These are phyloP conservation scores for Claviceps spartinae DNA, from an alignment of 2,329 filamentous ascomycete genomes.

Conservation along the genomic window DNA sequence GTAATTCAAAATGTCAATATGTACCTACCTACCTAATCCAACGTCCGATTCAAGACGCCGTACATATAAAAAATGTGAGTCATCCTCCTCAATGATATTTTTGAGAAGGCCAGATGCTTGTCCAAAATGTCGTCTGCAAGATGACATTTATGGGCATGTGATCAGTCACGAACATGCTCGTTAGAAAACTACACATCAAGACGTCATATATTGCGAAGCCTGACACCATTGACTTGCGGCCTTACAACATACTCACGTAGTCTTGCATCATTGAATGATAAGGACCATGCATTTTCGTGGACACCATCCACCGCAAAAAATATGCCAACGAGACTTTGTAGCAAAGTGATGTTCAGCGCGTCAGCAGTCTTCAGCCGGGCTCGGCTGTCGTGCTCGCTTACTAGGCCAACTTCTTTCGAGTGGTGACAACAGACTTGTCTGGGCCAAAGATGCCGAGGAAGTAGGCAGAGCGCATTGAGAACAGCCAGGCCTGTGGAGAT, in stretches of 20 bases:
- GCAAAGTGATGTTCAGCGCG: background rate
- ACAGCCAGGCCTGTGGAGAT: constrained; percentile 34
- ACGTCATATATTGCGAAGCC: constrained; percentile 1
- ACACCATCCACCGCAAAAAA: background rate
- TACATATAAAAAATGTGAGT: background rate
- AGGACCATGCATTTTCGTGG: background rate
- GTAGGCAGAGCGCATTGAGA: constrained; percentile 42
- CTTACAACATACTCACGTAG: background rate
- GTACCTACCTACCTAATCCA: no score
- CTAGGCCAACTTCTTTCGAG: constrained; percentile 16
- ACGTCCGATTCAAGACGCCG: background rate
- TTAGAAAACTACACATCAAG: background rate
- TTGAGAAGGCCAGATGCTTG: background rate
- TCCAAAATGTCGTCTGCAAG: background rate
- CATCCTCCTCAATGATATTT: background rate
- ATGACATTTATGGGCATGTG: background rate
- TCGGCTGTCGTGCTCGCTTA: constrained; percentile 1
- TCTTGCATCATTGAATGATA: constrained; percentile 2
- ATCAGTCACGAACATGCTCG: background rate
- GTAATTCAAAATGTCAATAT: no score
- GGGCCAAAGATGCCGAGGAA: constrained; percentile 46
- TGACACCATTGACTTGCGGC: constrained; percentile 1
- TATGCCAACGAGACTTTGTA: background rate
- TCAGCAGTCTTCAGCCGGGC: background rate
- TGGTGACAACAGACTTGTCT: constrained; percentile 14